Conservation (phyloP, 2,329 filamentous ascomycete species). For the Pseudocercospora fuligena region DNA sequence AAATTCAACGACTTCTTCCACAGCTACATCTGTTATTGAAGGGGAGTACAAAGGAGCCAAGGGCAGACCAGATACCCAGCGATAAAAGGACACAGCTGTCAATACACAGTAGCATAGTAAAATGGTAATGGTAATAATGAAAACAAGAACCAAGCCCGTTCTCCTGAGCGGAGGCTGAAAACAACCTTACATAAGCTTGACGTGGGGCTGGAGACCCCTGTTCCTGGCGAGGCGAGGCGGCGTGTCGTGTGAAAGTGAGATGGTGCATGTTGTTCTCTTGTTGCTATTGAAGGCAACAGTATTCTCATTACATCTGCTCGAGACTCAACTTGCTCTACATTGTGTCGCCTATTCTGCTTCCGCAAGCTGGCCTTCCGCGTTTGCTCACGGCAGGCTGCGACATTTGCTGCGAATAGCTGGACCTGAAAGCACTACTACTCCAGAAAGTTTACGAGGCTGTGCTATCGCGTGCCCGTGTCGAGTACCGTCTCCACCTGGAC, state of each 20-base stretch:
- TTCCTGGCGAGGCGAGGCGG: not conserved
- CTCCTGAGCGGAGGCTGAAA: not conserved
- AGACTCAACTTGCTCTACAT: too few relatives aligned
- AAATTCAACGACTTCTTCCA: constrained; percentile 24
- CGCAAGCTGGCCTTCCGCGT: too few relatives aligned
- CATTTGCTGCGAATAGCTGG: too few relatives aligned
- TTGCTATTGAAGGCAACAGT: not conserved
- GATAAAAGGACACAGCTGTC: not conserved
- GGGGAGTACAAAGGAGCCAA: not conserved
- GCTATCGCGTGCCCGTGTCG: not conserved
- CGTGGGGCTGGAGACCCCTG: not conserved
- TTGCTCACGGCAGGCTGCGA: too few relatives aligned
- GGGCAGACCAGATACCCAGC: not conserved
- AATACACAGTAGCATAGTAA: not conserved
- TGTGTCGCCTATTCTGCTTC: too few relatives aligned
- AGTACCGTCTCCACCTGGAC: not conserved
- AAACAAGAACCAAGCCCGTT: not conserved
- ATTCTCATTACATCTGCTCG: not conserved
- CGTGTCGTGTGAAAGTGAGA: constrained; percentile 2
- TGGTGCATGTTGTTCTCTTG: not conserved
- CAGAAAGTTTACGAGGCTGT: not conserved
- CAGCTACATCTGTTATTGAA: constrained; percentile 30
- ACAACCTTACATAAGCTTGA: not conserved
- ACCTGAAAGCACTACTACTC: too few relatives aligned
- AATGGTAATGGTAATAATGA: not conserved